Base-by-base conservation (phyloP, 1,284 basidiomycete species). In the Cutaneotrichosporon sp. region DNA sequence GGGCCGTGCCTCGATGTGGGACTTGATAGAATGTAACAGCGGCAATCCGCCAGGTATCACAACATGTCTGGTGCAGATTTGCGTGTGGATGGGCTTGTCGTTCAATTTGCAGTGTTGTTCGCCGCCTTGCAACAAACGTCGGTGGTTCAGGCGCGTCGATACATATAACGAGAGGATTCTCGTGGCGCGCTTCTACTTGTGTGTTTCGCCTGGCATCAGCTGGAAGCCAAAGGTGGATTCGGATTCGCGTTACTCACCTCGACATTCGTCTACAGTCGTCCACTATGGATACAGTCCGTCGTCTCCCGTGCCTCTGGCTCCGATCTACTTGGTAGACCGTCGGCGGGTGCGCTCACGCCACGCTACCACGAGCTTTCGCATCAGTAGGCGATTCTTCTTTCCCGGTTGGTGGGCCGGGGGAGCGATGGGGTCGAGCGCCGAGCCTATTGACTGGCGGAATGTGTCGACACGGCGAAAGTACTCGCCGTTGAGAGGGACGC, bases 381-480 rank as follows among this genome's bases (percentile, higher is more conserved):
- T 32, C 8, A 53, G 30, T 18, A 13, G 30, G 31, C 3, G 14
- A 30, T 18, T 53, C 51, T 53, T 53, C 51, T 53, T 53, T 7
- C 13, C 51, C 2, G 3, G 9, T 10, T 8, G 0, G 22, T 9
- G 26, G 4, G 18, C 51, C 2, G 0, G 14, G 18, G 51, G 30
- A 1, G 31, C 51, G 16, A 9, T n/a, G 18, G 30, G 31, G 30
- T 53, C 51, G 31, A 32, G 51, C 11, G 30, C 26, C 16, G 30
- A n/a, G 16, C 51, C 51, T 13, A 53, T 18, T 4, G 30, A 53
- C 14, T 9, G 18, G 14, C 30, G 30, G 60, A 65, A 65, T 18
- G 58, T 56, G 38, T 51, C 56, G 7, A 56, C 47, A 31, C 58
- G 53, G 42, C 42, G 42, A 18, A 46, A 46, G 42, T 46, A 46